These are phyloP conservation scores for Gelatoporia subvermispora DNA, from an alignment of 768 basidiomycete genomes.

Conservation along the genomic window DNA sequence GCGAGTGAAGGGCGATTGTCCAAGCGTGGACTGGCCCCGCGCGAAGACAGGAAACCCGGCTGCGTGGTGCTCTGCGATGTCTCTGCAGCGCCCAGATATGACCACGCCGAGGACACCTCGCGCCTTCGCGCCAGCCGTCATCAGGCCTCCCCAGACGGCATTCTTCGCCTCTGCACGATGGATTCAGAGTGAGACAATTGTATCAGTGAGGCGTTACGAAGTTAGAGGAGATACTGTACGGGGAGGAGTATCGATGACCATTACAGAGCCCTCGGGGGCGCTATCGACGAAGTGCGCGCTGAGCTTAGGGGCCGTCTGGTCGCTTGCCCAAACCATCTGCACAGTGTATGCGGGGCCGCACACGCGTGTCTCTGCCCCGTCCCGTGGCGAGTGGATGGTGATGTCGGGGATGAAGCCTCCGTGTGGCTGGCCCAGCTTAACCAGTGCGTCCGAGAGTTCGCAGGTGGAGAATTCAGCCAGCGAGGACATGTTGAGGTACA, in stretches of 20 bases:
- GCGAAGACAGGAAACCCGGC: conserved; percentile 79
- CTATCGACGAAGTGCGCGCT: conserved; percentile 80
- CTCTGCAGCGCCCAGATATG: conserved; percentile 82
- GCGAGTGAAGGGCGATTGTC: conserved; percentile 80
- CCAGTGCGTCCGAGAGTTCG: conserved; percentile 85
- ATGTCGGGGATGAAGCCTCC: conserved; percentile 86
- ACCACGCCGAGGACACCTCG: conserved; percentile 70
- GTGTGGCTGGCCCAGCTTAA: conserved; percentile 66
- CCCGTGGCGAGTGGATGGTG: conserved; percentile 44
- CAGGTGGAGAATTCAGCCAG: conserved; percentile 57
- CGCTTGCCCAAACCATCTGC: conserved; percentile 61
- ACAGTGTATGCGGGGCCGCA: conserved; percentile 89
- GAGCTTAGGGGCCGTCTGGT: conserved; percentile 58
- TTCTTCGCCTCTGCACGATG: conserved; percentile 55
- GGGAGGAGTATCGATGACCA: conserved; percentile 72
- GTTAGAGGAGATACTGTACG: conserved; percentile 38
- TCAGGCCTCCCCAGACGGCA: conserved; percentile 90
- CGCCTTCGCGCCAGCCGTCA: conserved; percentile 80
- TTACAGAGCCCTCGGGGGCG: conserved; percentile 54
- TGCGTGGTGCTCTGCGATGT: conserved; percentile 70
- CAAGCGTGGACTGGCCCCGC: conserved; percentile 76
- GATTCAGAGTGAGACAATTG: background rate
- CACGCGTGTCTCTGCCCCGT: conserved; percentile 34
- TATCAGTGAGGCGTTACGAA: background rate
- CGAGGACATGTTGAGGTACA: conserved; percentile 3